Base-by-base conservation (phyloP, 1,139 yeast genomes). In the Nakaseomyces kungkrabaensis region DNA sequence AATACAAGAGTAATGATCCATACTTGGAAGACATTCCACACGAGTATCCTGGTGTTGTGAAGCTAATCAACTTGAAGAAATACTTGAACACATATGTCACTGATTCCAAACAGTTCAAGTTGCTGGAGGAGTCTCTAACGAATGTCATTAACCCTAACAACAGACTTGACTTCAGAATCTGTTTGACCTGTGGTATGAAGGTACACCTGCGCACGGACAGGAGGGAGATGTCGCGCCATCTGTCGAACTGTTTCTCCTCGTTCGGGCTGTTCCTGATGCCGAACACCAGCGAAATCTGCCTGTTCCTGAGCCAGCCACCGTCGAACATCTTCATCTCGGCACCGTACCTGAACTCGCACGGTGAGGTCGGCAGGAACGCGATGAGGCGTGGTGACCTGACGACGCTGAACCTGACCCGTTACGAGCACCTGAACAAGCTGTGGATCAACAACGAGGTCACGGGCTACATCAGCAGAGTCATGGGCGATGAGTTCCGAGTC, bases 41-140 rank as follows among this genome's bases (percentile, higher is more conserved):
- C 54, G 82, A 82, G 49, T 85, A 79, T 56, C 89, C 95, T 0
- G 92, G 94, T 1, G 71, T 82, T 4, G 70, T 82, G 11, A 76
- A 78, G 50, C 67, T 88, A 48, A 72, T 81, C 25, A 77, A 79
- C 48, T 68, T 88, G 40, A 92, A 95, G 0, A 70, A 71, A 22
- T 74, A 85, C 48, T 64, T 87, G 51, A 90, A 85, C 58, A 76
- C 75, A 34, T 87, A 90, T 61, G 83, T 85, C 63, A 81, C 85
- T 1, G 72, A 77, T 43, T 59, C 68, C 1, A 59, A 59, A 44
- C 57, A 58, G 17, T 51, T 63, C 33, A 58, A 55, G 37, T 50
- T 65, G 33, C 56, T 59, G 4, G 64, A 60, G 45, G 68, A 64
- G 40, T 58, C 58, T 43, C 51, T 56, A 9, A 43, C 54, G 11